Evolutionary conservation across 176 grass and related monocot genomes (phyloP).

Genomic region (Oryza meridionalis): DNA sequence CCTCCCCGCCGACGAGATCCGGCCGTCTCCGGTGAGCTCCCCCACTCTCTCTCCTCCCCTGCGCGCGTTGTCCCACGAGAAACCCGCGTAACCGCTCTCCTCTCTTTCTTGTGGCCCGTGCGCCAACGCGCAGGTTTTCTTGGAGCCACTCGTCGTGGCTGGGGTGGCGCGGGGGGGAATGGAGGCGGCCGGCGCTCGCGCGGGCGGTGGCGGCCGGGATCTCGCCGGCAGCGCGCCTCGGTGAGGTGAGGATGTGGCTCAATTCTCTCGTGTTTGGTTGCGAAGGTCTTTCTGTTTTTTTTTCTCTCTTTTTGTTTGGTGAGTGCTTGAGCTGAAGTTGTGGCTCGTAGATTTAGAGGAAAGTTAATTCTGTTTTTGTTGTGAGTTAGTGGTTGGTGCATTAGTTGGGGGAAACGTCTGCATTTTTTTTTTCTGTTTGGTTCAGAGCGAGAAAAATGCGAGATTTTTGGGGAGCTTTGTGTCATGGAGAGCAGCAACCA

Average conservation of each 20-base stretch:
- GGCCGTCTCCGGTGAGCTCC: constrained; percentile 43
- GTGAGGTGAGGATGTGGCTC: constrained; percentile 13
- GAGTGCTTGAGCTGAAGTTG: background rate
- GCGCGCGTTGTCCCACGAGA: background rate
- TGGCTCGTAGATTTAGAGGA: background rate
- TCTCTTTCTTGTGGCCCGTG: background rate
- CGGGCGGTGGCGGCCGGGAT: constrained; percentile 41
- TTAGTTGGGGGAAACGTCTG: constrained; percentile 30
- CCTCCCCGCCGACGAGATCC: constrained; percentile 2
- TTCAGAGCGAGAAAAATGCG: constrained; percentile 1
- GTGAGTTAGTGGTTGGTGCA: constrained; percentile 38
- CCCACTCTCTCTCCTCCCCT: background rate
- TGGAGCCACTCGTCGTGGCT: background rate
- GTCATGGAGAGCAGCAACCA: background rate
- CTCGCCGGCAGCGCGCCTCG: constrained; percentile 40
- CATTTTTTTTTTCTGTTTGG: constrained; percentile 29
- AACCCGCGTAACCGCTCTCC: constrained; percentile 20
- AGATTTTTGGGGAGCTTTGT: constrained; percentile 16
- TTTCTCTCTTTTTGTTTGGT: background rate
- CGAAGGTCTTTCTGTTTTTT: background rate
- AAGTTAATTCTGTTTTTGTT: constrained; percentile 36
- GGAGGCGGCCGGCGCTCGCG: constrained; percentile 29
- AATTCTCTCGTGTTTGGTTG: background rate
- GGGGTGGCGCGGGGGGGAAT: constrained; percentile 49
- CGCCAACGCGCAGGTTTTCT: constrained; percentile 36